phyloP scores from a whole-genome alignment of 768 basidiomycete genomes.

The Glaciozyma martinii region DNA sequence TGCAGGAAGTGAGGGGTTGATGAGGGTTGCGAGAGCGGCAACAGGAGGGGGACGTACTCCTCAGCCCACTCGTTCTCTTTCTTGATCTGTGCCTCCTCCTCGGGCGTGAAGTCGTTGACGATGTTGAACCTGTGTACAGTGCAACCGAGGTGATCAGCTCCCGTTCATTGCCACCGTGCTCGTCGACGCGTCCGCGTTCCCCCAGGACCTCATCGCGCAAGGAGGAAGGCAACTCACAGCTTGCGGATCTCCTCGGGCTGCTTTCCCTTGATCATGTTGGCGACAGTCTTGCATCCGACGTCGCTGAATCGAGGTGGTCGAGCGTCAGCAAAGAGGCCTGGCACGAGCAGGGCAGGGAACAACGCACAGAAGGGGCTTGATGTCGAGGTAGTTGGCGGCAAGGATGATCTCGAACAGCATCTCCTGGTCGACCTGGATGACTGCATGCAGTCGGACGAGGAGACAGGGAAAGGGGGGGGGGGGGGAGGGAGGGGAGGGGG shows the following conservation, averaged over 20 bases:
- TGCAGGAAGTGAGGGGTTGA: not conserved
- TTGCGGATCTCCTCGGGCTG: slow-evolving; percentile 98
- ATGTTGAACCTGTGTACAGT: slow-evolving; percentile 34
- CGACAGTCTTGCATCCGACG: slow-evolving; percentile 96
- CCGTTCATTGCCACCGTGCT: too few species aligned
- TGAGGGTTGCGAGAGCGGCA: not conserved
- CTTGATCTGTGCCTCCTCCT: slow-evolving; percentile 99
- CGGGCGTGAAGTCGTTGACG: slow-evolving; percentile 88
- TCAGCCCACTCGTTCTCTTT: slow-evolving; percentile 44
- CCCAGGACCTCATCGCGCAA: not conserved
- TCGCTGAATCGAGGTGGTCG: slow-evolving; percentile 49
- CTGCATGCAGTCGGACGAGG: slow-evolving; percentile 1
- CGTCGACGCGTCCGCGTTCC: not conserved
- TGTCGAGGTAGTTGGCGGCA: slow-evolving; percentile 98
- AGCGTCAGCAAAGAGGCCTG: not conserved
- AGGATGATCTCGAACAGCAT: slow-evolving; percentile 99
- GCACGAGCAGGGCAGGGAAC: slow-evolving; percentile 36
- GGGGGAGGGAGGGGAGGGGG: not conserved
- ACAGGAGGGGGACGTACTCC: not conserved
- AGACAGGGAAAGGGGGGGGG: not conserved
- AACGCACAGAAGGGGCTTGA: slow-evolving; percentile 90
- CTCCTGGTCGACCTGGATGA: slow-evolving; percentile 96
- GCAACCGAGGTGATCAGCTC: not conserved
- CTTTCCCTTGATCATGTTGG: slow-evolving; percentile 99
- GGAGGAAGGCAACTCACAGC: slow-evolving; percentile 77